These are phyloP conservation scores for Termitomyces sp. DNA, from an alignment of 768 basidiomycete species.

Conservation along the genomic window DNA sequence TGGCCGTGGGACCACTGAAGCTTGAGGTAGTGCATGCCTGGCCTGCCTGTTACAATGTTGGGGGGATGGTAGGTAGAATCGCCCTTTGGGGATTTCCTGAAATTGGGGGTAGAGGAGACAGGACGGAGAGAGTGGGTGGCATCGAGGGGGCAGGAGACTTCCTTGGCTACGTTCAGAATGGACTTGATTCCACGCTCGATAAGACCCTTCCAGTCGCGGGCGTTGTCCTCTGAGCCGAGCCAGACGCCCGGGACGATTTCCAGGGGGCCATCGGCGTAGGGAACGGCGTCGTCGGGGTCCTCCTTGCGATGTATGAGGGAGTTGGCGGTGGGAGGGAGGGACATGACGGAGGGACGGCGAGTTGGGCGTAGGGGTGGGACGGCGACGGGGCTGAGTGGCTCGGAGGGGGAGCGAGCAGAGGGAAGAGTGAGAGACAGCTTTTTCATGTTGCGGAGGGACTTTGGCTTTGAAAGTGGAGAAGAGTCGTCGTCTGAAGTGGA, in stretches of 20 bases:
- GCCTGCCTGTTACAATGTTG: slow-evolving; percentile 64
- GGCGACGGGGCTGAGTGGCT: slow-evolving; percentile 30
- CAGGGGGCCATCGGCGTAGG: slow-evolving; percentile 78
- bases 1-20: slow-evolving; percentile 95
- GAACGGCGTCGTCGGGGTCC: slow-evolving; percentile 55
- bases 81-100: slow-evolving; percentile 35
- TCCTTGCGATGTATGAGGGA: slow-evolving; percentile 61
- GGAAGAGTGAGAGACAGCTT: slow-evolving; percentile 68
- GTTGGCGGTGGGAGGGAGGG: slow-evolving; percentile 55
- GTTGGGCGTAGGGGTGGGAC: slow-evolving; percentile 28
- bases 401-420: slow-evolving; percentile 46
- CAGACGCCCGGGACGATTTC: slow-evolving; percentile 84
- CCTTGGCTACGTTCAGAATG: slow-evolving; percentile 91
- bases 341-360: slow-evolving; percentile 69
- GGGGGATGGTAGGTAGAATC: slow-evolving; percentile 63
- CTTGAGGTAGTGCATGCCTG: slow-evolving; percentile 84
- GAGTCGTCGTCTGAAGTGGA: slow-evolving; percentile 51
- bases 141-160: slow-evolving; percentile 76
- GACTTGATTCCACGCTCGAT: slow-evolving; percentile 70
- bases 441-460: slow-evolving; percentile 67
- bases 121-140: slow-evolving; percentile 46
- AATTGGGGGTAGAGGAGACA: slow-evolving; percentile 67
- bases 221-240: slow-evolving; percentile 92
- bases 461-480: slow-evolving; percentile 41
- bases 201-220: slow-evolving; percentile 73